Conservation (phyloP, 352 stramenopile genomes). For the Globisporangium spiculum region DNA sequence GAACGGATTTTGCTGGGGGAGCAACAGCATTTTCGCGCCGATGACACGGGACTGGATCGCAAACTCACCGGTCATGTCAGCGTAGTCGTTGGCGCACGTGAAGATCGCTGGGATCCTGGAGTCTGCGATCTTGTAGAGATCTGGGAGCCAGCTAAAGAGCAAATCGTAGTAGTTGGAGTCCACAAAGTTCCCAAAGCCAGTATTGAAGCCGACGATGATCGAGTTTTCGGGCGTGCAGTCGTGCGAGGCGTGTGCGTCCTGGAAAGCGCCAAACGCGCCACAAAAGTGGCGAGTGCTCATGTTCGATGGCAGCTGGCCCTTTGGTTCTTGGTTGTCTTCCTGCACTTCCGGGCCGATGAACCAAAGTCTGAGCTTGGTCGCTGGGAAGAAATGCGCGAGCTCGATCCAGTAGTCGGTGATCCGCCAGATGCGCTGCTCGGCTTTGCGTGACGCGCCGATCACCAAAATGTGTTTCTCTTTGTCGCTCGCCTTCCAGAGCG, state of each 20-base stretch:
- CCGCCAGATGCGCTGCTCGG: constrained; percentile 63
- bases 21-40: constrained; percentile 52
- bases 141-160: constrained; percentile 72
- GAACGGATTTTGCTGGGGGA: constrained; percentile 73
- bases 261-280: constrained; percentile 56
- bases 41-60: constrained; percentile 63
- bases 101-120: constrained; percentile 60
- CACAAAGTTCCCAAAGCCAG: constrained; percentile 78
- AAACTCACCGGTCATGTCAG: constrained; percentile 79
- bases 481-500: constrained; percentile 17
- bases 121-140: constrained; percentile 53
- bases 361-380: constrained; percentile 36
- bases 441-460: constrained; percentile 60
- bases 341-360: constrained; percentile 67
- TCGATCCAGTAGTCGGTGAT: constrained; percentile 74
- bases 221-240: constrained; percentile 39
- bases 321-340: constrained; percentile 4
- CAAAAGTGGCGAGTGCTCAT: constrained; percentile 34
- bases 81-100: constrained; percentile 76
- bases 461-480: constrained; percentile 38
- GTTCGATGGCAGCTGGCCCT: constrained; percentile 18
- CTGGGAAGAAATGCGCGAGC: constrained; percentile 36
- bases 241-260: constrained; percentile 25
- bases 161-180: constrained; percentile 44
- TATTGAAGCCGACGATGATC: constrained; percentile 69